These are phyloP conservation scores for Entomortierella lignicola DNA, from an alignment of 192 early-diverging fungal species.

Conservation along the genomic window DNA sequence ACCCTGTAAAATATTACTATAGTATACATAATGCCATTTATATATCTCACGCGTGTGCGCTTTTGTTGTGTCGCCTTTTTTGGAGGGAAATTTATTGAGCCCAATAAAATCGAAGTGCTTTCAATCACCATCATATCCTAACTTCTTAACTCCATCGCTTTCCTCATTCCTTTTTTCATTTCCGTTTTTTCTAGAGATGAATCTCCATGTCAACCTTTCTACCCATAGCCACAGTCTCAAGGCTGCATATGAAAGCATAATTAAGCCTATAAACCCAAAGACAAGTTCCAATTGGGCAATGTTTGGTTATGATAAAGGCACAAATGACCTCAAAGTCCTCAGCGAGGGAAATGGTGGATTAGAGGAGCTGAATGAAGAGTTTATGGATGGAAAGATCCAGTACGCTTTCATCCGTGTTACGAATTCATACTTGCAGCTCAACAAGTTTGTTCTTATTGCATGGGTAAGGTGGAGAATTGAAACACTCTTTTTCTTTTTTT, in stretches of 20 bases:
- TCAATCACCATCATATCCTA: no score
- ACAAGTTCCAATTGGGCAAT: constrained; percentile 73
- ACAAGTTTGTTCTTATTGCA: constrained; percentile 92
- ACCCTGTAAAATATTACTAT: no score
- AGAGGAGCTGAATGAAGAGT: constrained; percentile 92
- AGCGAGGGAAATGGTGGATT: constrained; percentile 77
- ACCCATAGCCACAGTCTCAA: constrained; percentile 72
- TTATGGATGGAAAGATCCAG: constrained; percentile 89
- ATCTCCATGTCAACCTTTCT: constrained; percentile 72
- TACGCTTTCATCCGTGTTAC: constrained; percentile 85
- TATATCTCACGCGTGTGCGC: no score
- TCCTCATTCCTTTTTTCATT: constrained; percentile 6
- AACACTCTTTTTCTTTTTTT: background rate
- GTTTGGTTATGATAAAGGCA: constrained; percentile 80
- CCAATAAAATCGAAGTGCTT: no score
- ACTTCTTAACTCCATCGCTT: no score
- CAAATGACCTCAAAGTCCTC: constrained; percentile 74
- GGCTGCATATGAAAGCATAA: constrained; percentile 73
- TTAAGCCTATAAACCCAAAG: constrained; percentile 58
- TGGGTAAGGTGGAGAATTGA: constrained; percentile 89
- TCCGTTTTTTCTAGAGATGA: constrained; percentile 49
- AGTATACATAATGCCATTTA: no score
- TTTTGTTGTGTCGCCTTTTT: no score
- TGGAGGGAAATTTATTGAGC: no score
- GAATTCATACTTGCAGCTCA: constrained; percentile 86